Percentiles rank a stretch among this genome's conserved stretches.
Evolutionary conservation across 2,329 filamentous ascomycete species (phyloP).

Genomic region (Paecilomyces niveus): DNA sequence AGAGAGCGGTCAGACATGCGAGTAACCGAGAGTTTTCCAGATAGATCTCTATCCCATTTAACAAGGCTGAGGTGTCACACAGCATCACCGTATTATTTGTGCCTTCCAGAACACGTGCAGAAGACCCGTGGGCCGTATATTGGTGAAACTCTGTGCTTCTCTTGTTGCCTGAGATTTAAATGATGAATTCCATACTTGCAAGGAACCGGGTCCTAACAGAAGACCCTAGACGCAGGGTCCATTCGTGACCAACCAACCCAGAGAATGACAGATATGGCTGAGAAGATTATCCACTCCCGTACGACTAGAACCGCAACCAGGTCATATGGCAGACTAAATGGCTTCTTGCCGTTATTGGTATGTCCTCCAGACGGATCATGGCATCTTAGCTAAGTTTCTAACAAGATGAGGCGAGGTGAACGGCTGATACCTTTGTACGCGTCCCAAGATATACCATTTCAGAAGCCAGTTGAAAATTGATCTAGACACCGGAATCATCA

Average conservation of each 20-base stretch:
- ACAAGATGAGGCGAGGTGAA: too few relatives aligned
- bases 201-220: background rate
- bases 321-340: background rate
- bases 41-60: background rate
- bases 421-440: too few relatives aligned
- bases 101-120: background rate
- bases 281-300: background rate
- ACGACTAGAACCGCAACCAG: background rate
- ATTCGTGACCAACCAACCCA: background rate
- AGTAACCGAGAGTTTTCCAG: background rate
- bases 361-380: background rate
- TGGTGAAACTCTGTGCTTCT: background rate
- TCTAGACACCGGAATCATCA: too few relatives aligned
- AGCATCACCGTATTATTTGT: background rate
- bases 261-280: background rate
- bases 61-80: background rate
- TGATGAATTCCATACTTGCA: too few relatives aligned
- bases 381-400: background rate
- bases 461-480: too few relatives aligned
- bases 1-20: background rate
- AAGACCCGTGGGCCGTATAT: background rate
- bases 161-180: background rate
- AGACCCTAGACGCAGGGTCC: background rate
- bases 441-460: too few relatives aligned
- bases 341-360: background rate